Conservation (phyloP, 805 yeast species). For the Candida peoriensis region DNA sequence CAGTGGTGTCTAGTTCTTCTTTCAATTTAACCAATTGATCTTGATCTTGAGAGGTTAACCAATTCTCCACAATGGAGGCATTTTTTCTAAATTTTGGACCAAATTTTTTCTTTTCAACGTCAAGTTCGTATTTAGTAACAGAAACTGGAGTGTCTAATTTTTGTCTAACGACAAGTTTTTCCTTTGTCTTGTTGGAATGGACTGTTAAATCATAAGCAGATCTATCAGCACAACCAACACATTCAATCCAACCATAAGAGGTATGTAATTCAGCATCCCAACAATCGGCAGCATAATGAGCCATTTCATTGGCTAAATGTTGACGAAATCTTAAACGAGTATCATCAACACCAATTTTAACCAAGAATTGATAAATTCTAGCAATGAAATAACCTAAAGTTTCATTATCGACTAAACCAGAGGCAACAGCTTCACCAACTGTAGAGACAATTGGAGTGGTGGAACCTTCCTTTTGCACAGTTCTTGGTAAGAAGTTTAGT, state of each 20-base stretch:
- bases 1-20: conserved; percentile 54
- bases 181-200: conserved; percentile 92
- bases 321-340: conserved; percentile 90
- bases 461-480: conserved; percentile 80
- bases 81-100: conserved; percentile 98
- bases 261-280: conserved; percentile 98
- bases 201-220: conserved; percentile 96
- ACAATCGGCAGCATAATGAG: conserved; percentile 98
- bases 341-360: conserved; percentile 86
- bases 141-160: conserved; percentile 77
- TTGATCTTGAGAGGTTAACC: conserved; percentile 72
- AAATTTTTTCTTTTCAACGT: conserved; percentile 88
- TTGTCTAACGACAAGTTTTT: conserved; percentile 91
- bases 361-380: conserved; percentile 80
- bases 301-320: conserved; percentile 99
- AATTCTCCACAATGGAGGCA: conserved; percentile 86
- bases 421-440: conserved; percentile 84
- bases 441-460: conserved; percentile 60
- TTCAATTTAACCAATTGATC: conserved; percentile 77
- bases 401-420: conserved; percentile 91
- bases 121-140: conserved; percentile 80
- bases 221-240: conserved; percentile 99
- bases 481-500: conserved; percentile 79
- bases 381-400: conserved; percentile 96
- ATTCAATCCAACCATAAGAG: conserved; percentile 98